These are phyloP conservation scores for Naegleria lovaniensis DNA, from an alignment of 208 protist species.

Conservation along the genomic window DNA sequence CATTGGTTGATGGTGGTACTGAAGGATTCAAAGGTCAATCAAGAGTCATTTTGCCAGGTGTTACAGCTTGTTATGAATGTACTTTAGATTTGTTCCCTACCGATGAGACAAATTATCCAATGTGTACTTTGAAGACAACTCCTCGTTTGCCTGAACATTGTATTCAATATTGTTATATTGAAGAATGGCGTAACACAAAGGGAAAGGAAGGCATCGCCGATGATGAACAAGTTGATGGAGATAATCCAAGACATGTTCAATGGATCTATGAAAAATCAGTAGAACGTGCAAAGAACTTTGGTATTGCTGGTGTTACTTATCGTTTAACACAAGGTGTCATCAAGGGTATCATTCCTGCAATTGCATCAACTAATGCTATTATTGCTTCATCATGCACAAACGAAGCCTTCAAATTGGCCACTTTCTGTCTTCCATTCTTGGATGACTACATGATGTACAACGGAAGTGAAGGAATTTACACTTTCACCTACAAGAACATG, in stretches of 20 bases:
- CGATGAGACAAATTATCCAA: conserved; percentile 59
- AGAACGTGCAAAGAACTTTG: conserved; percentile 72
- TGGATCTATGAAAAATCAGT: conserved; percentile 70
- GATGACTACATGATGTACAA: conserved; percentile 89
- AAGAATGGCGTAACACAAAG: conserved; percentile 38
- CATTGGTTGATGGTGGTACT: conserved; percentile 95
- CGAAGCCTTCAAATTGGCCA: conserved; percentile 85
- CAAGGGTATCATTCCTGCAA: conserved; percentile 97
- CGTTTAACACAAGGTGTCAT: conserved; percentile 83
- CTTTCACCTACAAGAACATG: background rate
- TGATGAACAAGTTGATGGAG: conserved; percentile 55
- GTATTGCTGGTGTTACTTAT: conserved; percentile 80
- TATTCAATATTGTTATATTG: conserved; percentile 75
- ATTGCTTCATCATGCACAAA: conserved; percentile 81
- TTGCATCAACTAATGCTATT: conserved; percentile 95
- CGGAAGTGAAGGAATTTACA: conserved; percentile 48
- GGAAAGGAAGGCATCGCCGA: conserved; percentile 16
- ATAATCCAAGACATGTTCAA: conserved; percentile 77
- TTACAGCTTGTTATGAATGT: conserved; percentile 63
- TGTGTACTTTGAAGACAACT: conserved; percentile 88
- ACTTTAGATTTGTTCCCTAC: conserved; percentile 57
- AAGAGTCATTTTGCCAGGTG: conserved; percentile 68
- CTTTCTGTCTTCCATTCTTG: conserved; percentile 55
- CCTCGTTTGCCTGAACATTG: conserved; percentile 91
- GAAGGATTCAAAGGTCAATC: conserved; percentile 94